These are phyloP conservation scores for Eucalyptus erythrocorys DNA, from an alignment of 345 rosid genomes.

Conservation along the genomic window DNA sequence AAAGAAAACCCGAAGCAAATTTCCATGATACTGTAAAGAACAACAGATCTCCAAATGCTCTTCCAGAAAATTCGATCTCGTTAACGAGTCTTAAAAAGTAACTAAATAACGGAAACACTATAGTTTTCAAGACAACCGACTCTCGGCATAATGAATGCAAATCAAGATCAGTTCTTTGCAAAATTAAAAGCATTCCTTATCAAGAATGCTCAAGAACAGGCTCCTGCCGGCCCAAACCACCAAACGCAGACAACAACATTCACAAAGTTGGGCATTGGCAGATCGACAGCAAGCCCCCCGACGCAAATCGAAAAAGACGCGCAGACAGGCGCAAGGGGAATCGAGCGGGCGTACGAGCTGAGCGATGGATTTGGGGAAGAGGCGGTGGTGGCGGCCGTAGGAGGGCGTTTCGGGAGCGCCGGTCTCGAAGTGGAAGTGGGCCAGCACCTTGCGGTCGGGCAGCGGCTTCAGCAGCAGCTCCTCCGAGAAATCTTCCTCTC, in stretches of 20 bases:
- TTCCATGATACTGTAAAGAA: not conserved
- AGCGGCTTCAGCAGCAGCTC: slow-evolving; percentile 67
- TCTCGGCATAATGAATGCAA: not conserved
- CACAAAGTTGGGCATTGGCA: not conserved
- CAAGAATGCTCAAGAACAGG: not conserved
- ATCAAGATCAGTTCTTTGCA: not conserved
- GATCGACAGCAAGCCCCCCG: not conserved
- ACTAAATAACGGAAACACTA: not conserved
- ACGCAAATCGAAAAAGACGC: not conserved
- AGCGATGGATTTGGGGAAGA: slow-evolving; percentile 93
- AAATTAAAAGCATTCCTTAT: not conserved
- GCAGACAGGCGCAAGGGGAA: not conserved
- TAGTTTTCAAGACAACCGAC: not conserved
- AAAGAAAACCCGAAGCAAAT: not conserved
- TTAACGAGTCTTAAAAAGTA: not conserved
- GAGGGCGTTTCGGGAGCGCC: slow-evolving; percentile 49
- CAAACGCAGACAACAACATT: not conserved
- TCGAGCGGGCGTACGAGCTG: slow-evolving; percentile 49
- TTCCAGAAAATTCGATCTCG: not conserved
- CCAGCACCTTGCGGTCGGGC: slow-evolving; percentile 73
- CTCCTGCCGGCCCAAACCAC: not conserved
- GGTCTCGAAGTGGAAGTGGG: slow-evolving; percentile 77
- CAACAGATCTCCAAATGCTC: not conserved
- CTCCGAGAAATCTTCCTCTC: slow-evolving; percentile 59
- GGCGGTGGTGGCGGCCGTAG: slow-evolving; percentile 83